Conservation (phyloP, 345 rosid genomes). For the Geranium brycei region DNA sequence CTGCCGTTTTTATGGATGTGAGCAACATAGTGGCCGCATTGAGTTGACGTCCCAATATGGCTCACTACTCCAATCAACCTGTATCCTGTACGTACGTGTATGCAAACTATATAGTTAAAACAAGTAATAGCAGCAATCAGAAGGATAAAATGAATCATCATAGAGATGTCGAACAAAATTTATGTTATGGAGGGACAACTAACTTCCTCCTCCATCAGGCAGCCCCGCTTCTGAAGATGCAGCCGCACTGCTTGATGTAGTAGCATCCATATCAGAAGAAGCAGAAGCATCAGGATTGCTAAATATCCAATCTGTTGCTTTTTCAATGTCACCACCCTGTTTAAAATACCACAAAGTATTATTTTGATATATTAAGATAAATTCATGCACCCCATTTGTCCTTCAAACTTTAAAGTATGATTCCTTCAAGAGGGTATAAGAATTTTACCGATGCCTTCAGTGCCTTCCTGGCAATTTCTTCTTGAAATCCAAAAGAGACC, state of each 20-base stretch:
- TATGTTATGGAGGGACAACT: conserved; percentile 17
- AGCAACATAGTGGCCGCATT: conserved; percentile 91
- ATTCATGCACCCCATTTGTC: neutral
- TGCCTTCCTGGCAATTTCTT: conserved; percentile 74
- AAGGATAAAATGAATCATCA: too few relatives aligned
- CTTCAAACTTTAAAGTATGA: too few relatives aligned
- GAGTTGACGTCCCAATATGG: conserved; percentile 92
- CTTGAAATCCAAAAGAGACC: conserved; percentile 80
- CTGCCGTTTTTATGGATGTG: conserved; percentile 76
- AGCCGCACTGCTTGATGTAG: conserved; percentile 36
- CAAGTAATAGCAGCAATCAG: neutral
- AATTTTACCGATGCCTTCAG: conserved; percentile 62
- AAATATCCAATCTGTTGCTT: conserved; percentile 99
- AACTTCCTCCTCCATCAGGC: conserved; percentile 90
- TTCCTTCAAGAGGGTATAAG: neutral
- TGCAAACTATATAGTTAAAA: neutral
- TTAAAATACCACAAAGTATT: neutral
- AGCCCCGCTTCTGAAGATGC: conserved; percentile 29
- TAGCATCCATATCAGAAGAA: conserved; percentile 58
- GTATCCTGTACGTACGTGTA: conserved; percentile 45
- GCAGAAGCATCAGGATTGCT: conserved; percentile 65
- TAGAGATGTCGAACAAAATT: too few relatives aligned
- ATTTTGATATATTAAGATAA: neutral
- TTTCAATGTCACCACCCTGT: conserved; percentile 88
- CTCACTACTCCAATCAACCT: conserved; percentile 79